These are phyloP conservation scores for Euphrasia confusa DNA, from an alignment of 257 asterid genomes.

Conservation along the genomic window DNA sequence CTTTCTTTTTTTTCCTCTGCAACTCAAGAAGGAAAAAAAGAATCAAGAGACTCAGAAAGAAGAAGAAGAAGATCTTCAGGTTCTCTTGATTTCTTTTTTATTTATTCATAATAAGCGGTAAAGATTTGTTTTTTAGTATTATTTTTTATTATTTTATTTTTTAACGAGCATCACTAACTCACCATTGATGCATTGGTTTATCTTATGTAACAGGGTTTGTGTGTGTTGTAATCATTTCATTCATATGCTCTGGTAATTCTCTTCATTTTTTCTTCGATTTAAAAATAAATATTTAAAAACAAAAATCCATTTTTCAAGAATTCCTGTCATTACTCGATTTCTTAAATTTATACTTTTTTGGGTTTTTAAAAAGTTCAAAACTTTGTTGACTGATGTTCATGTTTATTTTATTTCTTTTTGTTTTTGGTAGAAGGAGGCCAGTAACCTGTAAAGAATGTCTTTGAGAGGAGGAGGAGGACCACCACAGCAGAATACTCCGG, in stretches of 20 bases:
- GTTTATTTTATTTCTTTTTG: neutral
- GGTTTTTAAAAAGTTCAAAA: neutral
- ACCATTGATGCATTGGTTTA: neutral
- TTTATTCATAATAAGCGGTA: neutral
- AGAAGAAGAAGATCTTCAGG: slow-evolving; percentile 1
- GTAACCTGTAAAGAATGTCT: slow-evolving; percentile 37
- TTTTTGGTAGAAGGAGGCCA: neutral
- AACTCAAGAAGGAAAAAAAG: neutral
- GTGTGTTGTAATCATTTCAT: too few relatives aligned
- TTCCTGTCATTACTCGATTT: slow-evolving; percentile 6
- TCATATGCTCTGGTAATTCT: neutral
- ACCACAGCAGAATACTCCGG: slow-evolving; percentile 44
- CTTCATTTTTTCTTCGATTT: neutral
- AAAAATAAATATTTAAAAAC: neutral
- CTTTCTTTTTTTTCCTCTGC: neutral
- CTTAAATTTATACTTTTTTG: neutral
- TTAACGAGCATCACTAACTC: neutral
- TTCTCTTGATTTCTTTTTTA: neutral
- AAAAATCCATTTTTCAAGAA: neutral
- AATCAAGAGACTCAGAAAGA: neutral
- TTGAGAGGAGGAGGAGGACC: slow-evolving; percentile 56
- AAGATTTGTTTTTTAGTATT: neutral
- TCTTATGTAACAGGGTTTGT: neutral
- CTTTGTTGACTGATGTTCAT: too few relatives aligned
- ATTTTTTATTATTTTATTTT: neutral